Base-by-base conservation (phyloP, 169 alveolate species). In the Babesia bigemina region DNA sequence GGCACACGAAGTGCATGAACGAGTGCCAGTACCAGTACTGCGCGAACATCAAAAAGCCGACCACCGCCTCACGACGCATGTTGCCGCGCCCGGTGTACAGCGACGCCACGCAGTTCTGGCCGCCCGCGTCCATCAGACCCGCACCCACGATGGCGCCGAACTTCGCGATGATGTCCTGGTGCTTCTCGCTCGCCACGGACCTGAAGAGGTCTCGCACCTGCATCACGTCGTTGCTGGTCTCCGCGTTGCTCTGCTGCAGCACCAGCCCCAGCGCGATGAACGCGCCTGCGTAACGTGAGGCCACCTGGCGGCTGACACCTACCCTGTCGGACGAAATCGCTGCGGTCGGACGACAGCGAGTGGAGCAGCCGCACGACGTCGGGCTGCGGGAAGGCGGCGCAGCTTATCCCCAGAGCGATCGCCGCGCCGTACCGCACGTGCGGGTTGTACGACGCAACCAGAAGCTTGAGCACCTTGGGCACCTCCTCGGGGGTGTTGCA, bases 21-120 rank as follows among this genome's bases (percentile, higher is more conserved):
- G 99, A 98, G 86, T 93, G 96, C 99, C 99, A 98, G 85, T 95
- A 97, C 99, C 99, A 98, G 88, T 95, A 92, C 76, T 98, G 99
- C 48, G 95, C 70, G 86, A 96, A 96, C 59, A 97, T 66, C 22
- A 95, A 90, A 84, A 98, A 90, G 19, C 99, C 99, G 19, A 93
- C 98, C 22, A 97, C 98, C 26, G 99, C 95, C 50, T 90, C 95
- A 48, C 94, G 93, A 70, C 98, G 79, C 90, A 95, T 57, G 58
- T 84, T 71, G 22, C 79, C 79, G 44, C 74, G 45, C 55, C 62
- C 65, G n/a, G 71, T 73, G 62, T 79, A 88, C 70, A 75, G 48
- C 49, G 93, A 83, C 28, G 93, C 84, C 76, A 67, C 84, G 72
- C 71, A 57, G 45, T 73, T 71, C 60, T 66, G 86, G 0, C 86